Percentiles rank a stretch among this genome's conserved stretches.
Conservation (phyloP, 139 green algal species). For the Tetradesmus lagerheimii region DNA sequence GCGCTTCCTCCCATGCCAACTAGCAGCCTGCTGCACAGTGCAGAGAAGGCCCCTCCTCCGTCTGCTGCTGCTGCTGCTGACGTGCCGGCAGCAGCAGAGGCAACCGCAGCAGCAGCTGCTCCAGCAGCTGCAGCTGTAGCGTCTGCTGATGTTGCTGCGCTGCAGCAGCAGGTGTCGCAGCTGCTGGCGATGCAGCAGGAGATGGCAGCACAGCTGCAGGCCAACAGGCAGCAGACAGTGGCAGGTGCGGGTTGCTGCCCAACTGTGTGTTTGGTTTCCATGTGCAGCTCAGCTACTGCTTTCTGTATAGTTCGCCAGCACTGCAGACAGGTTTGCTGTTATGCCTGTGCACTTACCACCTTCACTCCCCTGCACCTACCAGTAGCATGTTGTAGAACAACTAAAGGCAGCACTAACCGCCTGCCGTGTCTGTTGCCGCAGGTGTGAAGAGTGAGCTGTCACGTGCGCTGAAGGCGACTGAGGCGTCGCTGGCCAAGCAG, state of each 20-base stretch:
- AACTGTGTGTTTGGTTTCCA: neutral
- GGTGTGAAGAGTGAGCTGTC: conserved; percentile 17
- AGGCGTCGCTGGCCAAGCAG: conserved; percentile 21
- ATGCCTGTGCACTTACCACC: neutral
- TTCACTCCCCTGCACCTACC: too few relatives aligned
- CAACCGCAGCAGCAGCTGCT: conserved; percentile 8
- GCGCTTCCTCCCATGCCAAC: conserved; percentile 18
- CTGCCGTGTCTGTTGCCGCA: neutral
- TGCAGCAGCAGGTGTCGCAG: conserved; percentile 49
- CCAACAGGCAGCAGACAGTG: neutral
- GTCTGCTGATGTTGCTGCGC: neutral
- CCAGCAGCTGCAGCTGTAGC: conserved; percentile 3
- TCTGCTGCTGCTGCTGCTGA: neutral
- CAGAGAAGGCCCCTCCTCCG: conserved; percentile 22
- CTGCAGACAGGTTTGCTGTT: neutral
- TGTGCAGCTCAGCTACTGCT: neutral
- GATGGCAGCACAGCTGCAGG: conserved; percentile 47
- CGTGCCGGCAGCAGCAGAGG: neutral
- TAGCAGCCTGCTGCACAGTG: conserved; percentile 25
- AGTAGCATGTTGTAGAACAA: too few relatives aligned
- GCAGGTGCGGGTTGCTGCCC: neutral
- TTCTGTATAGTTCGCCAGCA: too few relatives aligned
- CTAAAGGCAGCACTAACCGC: too few relatives aligned
- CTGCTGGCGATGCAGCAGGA: conserved; percentile 54
- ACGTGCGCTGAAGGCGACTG: neutral